A percentile compares a stretch with the other conserved stretches of the same genome.
Evolutionary conservation across 2,329 filamentous ascomycete species (phyloP).

Genomic region (Sporothrix humicola): DNA sequence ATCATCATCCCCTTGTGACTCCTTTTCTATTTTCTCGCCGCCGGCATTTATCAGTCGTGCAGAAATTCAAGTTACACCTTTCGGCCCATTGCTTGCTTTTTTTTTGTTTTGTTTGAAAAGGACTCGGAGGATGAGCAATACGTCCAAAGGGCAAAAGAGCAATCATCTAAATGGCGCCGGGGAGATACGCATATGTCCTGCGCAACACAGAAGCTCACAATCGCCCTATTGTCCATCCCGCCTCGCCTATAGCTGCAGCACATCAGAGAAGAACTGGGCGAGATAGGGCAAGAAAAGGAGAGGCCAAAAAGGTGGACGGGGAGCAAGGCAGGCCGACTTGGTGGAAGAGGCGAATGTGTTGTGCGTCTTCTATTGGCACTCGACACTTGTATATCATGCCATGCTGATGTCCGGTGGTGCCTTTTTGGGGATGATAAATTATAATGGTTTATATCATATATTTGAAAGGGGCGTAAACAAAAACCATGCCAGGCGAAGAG

Average conservation of each 20-base stretch:
- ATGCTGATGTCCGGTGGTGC: not conserved
- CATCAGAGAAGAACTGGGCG: too few species aligned
- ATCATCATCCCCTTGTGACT: not conserved
- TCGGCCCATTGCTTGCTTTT: not conserved
- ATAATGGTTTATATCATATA: not conserved
- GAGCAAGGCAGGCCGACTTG: not conserved
- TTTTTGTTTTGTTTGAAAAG: not conserved
- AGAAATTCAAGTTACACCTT: not conserved
- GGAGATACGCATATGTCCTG: not conserved
- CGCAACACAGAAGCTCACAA: not conserved
- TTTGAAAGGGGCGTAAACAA: not conserved
- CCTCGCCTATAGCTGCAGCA: not conserved
- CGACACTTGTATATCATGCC: not conserved
- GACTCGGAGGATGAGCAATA: conserved; percentile 7
- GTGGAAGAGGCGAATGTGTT: not conserved
- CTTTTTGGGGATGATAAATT: not conserved
- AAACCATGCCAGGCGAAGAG: not conserved
- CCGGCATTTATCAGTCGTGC: not conserved
- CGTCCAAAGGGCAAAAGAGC: not conserved
- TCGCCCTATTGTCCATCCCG: not conserved
- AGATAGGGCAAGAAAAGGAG: not conserved
- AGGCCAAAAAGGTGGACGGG: not conserved
- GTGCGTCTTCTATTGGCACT: not conserved
- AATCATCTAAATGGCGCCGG: not conserved
- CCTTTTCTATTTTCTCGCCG: not conserved